Evolutionary conservation across 108 stramenopile genomes (phyloP).

Genomic region (Thalassiosira profunda): DNA sequence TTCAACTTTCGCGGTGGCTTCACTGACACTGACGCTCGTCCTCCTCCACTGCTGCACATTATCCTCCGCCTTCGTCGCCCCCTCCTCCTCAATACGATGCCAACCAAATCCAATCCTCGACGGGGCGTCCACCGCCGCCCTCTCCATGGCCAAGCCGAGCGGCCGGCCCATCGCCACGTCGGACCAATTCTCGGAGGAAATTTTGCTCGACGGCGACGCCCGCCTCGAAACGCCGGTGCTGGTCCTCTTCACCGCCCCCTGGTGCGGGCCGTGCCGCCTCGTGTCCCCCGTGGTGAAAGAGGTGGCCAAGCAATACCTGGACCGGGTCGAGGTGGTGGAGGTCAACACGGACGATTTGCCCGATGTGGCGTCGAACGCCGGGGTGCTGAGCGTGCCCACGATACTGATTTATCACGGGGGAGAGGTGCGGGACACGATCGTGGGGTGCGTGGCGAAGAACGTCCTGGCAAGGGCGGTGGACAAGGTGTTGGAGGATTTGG

Average conservation of each 20-base stretch:
- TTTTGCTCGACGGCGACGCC: conserved; percentile 34
- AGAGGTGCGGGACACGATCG: conserved; percentile 74
- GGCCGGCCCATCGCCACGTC: conserved; percentile 64
- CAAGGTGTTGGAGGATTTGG: conserved; percentile 83
- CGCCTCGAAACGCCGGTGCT: conserved; percentile 43
- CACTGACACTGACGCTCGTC: too few species aligned
- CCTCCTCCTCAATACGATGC: too few species aligned
- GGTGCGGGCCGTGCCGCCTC: conserved; percentile 88
- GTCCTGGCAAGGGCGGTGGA: conserved; percentile 75
- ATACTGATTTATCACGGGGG: conserved; percentile 79
- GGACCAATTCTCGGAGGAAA: conserved; percentile 61
- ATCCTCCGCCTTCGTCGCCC: too few species aligned
- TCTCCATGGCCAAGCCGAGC: conserved; percentile 75
- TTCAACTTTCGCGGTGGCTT: too few species aligned
- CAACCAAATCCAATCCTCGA: too few species aligned
- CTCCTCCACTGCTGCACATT: too few species aligned
- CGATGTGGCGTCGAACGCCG: conserved; percentile 70
- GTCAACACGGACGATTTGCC: conserved; percentile 88
- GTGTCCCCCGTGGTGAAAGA: conserved; percentile 82
- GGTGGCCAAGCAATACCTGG: conserved; percentile 71
- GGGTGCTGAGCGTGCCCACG: conserved; percentile 86
- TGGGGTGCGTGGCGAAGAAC: conserved; percentile 86
- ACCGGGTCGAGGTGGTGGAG: conserved; percentile 71
- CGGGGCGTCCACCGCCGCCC: too few species aligned
- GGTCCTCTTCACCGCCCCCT: conserved; percentile 84